Evolutionary conservation across 352 stramenopile genomes (phyloP), one percentile per base, ranked within the genome.

Genomic region (Globisporangium canariense): DNA sequence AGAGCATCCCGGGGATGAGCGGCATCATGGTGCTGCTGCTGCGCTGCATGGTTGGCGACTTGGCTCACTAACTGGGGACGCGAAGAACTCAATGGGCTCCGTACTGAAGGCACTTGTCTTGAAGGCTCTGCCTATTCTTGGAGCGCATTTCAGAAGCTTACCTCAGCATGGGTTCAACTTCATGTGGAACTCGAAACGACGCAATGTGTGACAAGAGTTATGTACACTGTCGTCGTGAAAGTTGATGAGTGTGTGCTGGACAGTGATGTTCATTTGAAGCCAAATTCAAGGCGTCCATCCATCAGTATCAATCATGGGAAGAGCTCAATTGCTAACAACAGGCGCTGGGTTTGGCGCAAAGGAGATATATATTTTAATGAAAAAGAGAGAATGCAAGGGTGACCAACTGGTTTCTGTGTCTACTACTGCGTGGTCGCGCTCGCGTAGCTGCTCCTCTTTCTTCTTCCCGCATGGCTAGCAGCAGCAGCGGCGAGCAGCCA

Each of bases 1-100:
- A 91, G 20, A 81, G 50, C 60, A 89, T 75, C 0, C 81, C 83
- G 9, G 81, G 81, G 28, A 92, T 75, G 50, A 89, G 63, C 32
- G 81, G 76, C 47, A 78, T 54, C 52, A 61, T 53, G 22, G 14
- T 54, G 50, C 41, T 41, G 20, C 7, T 22, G 18, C 25, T 40
- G 34, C 20, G 46, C 49, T 68, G 61, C 57, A 63, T 63, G 57
- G 47, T 9, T 62, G 57, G 32, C 4, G 28, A 4, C 5, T 45
- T 40, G 34, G 34, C 10, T 40, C 9, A 20, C 41, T 47, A 7
- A 4, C 41, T 10, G 41, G 22, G 9, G 32, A 36, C 20, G 20
- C 10, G 34, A 49, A 60, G 38, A 9, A n/a, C 34, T 59, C 18
- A 18, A 43, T 54, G 20, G 18, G 30, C 25, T 28, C 25, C 25